phyloP scores from a whole-genome alignment of 306 rosid genomes.

The Ochetophila trinervis region DNA sequence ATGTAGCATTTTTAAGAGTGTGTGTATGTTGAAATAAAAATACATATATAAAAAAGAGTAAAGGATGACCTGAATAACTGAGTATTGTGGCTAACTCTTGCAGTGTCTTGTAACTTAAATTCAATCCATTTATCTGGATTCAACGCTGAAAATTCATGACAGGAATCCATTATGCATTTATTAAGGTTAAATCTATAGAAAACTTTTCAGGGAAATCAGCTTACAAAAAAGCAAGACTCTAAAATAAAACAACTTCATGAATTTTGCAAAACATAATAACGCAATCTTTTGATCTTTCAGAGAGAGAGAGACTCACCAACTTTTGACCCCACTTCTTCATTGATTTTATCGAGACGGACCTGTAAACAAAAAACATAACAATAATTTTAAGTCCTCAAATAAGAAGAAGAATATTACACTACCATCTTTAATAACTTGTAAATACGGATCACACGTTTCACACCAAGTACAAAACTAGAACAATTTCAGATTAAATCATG shows the following conservation, averaged over 20 bases:
- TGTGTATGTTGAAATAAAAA: too few relatives aligned
- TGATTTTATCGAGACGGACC: constrained; percentile 49
- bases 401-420: neutral
- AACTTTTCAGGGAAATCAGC: constrained; percentile 1
- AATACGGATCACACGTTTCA: neutral
- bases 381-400: neutral
- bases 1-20: too few relatives aligned
- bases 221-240: neutral
- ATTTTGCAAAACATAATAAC: neutral
- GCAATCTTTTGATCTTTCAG: neutral
- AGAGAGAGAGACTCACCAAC: constrained; percentile 42
- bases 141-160: constrained; percentile 53
- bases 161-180: constrained; percentile 5
- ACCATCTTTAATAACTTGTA: neutral
- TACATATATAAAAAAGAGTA: neutral
- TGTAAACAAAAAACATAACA: constrained; percentile 26
- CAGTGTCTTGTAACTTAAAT: constrained; percentile 90
- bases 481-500: too few relatives aligned
- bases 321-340: constrained; percentile 40
- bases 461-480: too few relatives aligned
- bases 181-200: neutral
- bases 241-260: neutral
- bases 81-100: constrained; percentile 81
- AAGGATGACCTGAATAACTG: constrained; percentile 67
- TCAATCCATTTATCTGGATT: constrained; percentile 66